Percentiles rank a stretch among this genome's conserved stretches.
phyloP scores from a whole-genome alignment of 2,329 filamentous ascomycete species.

The Dichotomopilus funicola region DNA sequence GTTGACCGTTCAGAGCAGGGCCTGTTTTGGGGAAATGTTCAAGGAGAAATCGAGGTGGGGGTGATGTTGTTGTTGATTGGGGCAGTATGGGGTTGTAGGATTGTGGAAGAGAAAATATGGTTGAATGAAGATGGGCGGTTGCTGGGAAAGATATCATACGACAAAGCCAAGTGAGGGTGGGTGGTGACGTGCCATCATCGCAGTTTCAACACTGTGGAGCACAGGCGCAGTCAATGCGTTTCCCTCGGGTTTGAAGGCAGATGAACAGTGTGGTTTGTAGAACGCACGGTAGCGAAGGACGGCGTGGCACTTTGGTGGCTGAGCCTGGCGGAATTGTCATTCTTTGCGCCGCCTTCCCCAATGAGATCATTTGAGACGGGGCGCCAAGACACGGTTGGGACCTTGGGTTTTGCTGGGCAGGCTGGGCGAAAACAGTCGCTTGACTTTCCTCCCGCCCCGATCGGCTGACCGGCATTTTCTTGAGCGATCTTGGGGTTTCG shows the following conservation, averaged over 20 bases:
- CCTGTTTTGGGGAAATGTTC: background rate
- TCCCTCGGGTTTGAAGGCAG: too few species aligned
- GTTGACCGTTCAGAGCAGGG: background rate
- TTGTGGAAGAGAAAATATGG: background rate
- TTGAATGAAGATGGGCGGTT: background rate
- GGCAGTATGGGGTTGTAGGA: background rate
- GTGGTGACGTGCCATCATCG: slow-evolving; percentile 11
- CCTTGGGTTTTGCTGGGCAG: background rate
- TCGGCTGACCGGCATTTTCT: background rate
- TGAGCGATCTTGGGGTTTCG: background rate
- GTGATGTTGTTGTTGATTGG: background rate
- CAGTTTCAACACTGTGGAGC: slow-evolving; percentile 16
- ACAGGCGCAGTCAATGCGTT: background rate
- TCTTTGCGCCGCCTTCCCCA: background rate
- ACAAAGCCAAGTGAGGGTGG: slow-evolving; percentile 3
- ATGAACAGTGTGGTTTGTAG: too few species aligned
- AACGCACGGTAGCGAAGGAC: background rate
- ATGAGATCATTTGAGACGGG: slow-evolving; percentile 10
- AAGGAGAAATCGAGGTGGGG: background rate
- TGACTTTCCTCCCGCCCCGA: background rate
- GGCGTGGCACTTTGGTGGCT: slow-evolving; percentile 14
- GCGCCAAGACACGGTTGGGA: slow-evolving; percentile 14
- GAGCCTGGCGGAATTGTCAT: slow-evolving; percentile 2
- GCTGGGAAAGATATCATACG: slow-evolving; percentile 1
- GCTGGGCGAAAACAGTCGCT: background rate